A percentile compares a stretch with the other conserved stretches of the same genome.
Evolutionary conservation across 305 asterid genomes (phyloP).

Genomic region (Rubia balearica): DNA sequence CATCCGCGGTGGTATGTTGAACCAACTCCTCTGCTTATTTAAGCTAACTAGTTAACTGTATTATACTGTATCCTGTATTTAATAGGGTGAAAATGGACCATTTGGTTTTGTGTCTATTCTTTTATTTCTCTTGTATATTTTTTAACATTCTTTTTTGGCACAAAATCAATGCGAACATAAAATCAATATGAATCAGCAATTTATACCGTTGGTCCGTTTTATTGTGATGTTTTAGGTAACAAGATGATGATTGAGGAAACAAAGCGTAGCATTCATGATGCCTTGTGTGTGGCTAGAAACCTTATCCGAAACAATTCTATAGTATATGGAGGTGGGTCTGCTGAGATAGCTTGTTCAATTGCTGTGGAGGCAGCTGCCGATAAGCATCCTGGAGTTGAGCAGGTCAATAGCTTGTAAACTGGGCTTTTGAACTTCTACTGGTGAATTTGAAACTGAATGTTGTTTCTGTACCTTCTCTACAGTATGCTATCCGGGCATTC

Average conservation of each 20-base stretch:
- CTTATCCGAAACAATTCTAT: conserved; percentile 88
- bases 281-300: conserved; percentile 84
- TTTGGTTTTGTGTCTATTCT: not conserved
- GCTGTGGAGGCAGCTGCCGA: conserved; percentile 97
- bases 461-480: conserved; percentile 19
- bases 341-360: conserved; percentile 83
- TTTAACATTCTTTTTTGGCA: too few relatives aligned
- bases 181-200: not conserved
- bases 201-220: conserved; percentile 7
- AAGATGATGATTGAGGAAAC: conserved; percentile 98
- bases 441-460: conserved; percentile 6
- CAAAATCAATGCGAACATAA: not conserved
- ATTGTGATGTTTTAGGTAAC: conserved; percentile 52
- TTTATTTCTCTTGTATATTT: too few relatives aligned
- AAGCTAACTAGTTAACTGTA: not conserved
- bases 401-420: conserved; percentile 29
- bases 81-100: not conserved
- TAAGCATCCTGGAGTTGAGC: conserved; percentile 85
- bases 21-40: not conserved
- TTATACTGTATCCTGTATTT: not conserved
- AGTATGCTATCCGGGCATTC: conserved; percentile 91
- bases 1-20: conserved; percentile 86
- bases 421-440: not conserved
- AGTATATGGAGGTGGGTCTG: conserved; percentile 96
- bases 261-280: conserved; percentile 89